Evolutionary conservation across 495 filamentous ascomycete species (phyloP).

Genomic region (Neurospora sp.): DNA sequence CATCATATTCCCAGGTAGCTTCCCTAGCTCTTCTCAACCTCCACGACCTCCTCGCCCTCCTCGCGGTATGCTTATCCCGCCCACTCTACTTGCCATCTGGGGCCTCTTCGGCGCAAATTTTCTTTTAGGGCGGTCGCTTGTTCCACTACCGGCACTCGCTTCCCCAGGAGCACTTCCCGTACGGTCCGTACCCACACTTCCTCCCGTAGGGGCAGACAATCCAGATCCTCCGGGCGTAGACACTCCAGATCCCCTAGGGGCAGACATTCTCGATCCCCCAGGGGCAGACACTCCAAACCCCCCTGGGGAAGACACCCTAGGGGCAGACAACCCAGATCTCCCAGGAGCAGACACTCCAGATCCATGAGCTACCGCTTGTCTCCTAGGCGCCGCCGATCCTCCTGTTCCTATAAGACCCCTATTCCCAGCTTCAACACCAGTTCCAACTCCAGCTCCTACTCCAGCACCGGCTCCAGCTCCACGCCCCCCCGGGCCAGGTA

Average conservation of each 20-base stretch:
- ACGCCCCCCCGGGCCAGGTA: too few species aligned
- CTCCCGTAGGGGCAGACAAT: background rate
- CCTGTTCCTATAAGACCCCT: background rate
- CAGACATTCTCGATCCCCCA: background rate
- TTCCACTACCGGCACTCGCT: background rate
- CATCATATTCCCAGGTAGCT: too few species aligned
- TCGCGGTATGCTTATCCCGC: background rate
- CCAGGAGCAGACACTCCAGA: background rate
- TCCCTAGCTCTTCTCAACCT: background rate
- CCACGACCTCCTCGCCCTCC: background rate
- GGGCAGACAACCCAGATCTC: too few species aligned
- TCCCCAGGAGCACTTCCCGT: background rate
- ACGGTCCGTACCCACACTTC: background rate
- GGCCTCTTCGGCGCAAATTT: too few species aligned
- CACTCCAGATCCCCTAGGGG: background rate
- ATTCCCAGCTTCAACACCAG: background rate
- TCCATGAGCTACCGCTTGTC: background rate
- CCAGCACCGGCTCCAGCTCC: background rate
- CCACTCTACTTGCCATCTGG: background rate
- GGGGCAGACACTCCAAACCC: too few species aligned
- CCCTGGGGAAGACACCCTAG: too few species aligned
- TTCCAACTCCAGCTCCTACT: background rate
- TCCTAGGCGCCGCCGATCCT: background rate
- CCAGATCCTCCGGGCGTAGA: background rate
- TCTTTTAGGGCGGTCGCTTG: background rate